phyloP scores from a whole-genome alignment of 225 moss, liverwort and hornwort genomes.

The Physcomitrellopsis africana region DNA sequence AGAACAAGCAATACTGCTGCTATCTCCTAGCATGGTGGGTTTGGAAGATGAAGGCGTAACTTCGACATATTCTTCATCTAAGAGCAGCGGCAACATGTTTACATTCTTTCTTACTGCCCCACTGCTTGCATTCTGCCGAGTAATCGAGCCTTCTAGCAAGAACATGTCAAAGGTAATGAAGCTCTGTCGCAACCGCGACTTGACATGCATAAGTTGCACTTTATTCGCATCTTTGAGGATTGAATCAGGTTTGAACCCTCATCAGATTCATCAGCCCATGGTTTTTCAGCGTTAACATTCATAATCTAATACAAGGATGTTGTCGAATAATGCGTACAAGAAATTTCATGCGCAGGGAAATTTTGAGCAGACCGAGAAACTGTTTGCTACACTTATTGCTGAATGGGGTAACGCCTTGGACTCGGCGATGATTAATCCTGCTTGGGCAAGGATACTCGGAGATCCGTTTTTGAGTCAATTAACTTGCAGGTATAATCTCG shows the following conservation, averaged over 20 bases:
- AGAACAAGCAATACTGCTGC: conserved; percentile 75
- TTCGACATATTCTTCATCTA: conserved; percentile 51
- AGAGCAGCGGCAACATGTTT: conserved; percentile 81
- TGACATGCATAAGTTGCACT: conserved; percentile 11
- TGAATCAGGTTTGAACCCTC: conserved; percentile 21
- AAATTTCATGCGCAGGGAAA: conserved; percentile 54
- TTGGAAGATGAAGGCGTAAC: conserved; percentile 66
- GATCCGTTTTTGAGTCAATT: conserved; percentile 68
- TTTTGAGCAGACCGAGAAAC: conserved; percentile 78
- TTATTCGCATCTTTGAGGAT: conserved; percentile 4
- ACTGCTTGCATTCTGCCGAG: conserved; percentile 84
- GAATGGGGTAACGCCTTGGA: conserved; percentile 65
- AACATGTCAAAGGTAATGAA: conserved; percentile 71
- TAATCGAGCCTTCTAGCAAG: conserved; percentile 61
- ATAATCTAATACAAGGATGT: conserved; percentile 20
- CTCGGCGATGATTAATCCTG: conserved; percentile 42
- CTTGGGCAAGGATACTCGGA: conserved; percentile 59
- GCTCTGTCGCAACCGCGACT: conserved; percentile 23
- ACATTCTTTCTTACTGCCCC: conserved; percentile 95
- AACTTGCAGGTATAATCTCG: conserved; percentile 51
- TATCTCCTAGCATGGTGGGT: conserved; percentile 79
- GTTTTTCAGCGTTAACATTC: conserved; percentile 23
- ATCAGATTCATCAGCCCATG: conserved; percentile 1
- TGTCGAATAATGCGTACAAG: conserved; percentile 5
- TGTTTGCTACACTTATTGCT: conserved; percentile 56